These are phyloP conservation scores for Pythium oligandrum DNA, from an alignment of 352 stramenopile genomes.

Conservation along the genomic window DNA sequence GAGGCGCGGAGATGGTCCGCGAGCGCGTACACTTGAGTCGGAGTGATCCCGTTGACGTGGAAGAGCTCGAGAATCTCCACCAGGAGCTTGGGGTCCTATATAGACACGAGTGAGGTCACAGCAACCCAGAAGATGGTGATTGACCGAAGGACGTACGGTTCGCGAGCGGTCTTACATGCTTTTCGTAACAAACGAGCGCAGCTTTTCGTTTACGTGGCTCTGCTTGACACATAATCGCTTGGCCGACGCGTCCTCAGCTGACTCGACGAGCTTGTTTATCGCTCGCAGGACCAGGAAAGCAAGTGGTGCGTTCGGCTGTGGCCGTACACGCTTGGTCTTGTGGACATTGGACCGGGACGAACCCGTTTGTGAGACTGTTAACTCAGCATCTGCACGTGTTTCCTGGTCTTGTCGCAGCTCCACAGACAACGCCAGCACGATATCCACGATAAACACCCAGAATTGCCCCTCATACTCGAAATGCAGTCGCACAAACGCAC, in stretches of 20 bases:
- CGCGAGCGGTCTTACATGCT: no score
- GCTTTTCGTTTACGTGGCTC: constrained; percentile 20
- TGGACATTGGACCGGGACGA: no score
- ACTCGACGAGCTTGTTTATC: constrained; percentile 27
- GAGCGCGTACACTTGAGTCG: constrained; percentile 12
- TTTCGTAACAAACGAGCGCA: constrained; percentile 32
- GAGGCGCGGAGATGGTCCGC: constrained; percentile 24
- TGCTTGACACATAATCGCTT: constrained; percentile 10
- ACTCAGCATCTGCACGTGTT: no score
- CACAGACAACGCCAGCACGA: constrained; percentile 32
- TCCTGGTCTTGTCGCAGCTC: no score
- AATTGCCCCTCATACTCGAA: constrained; percentile 9
- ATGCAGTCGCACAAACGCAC: constrained; percentile 18
- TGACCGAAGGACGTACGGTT: no score
- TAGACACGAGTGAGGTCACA: no score
- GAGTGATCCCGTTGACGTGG: constrained; percentile 28
- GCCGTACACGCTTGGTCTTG: not conserved
- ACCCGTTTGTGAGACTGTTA: no score
- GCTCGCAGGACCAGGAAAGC: constrained; percentile 52
- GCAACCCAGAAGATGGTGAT: no score
- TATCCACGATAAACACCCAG: constrained; percentile 33
- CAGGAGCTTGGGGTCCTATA: constrained; percentile 51
- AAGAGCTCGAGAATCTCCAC: constrained; percentile 62
- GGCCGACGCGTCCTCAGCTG: not conserved
- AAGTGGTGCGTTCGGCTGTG: constrained; percentile 42